Conservation (phyloP, 306 rosid genomes). For the Begonia masoniana region DNA sequence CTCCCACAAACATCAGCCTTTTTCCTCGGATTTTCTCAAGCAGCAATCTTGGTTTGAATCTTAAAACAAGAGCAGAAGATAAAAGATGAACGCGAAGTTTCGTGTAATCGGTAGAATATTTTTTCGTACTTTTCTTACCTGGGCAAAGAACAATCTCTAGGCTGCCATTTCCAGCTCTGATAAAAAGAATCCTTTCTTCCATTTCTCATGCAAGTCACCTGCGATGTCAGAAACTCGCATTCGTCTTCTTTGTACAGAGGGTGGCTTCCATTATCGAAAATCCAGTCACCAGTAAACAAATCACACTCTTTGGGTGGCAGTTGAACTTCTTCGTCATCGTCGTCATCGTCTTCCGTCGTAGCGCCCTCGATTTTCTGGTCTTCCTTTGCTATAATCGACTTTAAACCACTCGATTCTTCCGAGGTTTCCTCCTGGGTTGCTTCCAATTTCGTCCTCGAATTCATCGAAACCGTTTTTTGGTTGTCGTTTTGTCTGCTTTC, state of each 20-base stretch:
- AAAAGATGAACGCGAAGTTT: too few species aligned
- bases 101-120: too few species aligned
- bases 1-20: slow-evolving; percentile 98
- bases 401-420: slow-evolving; percentile 1
- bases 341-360: slow-evolving; percentile 18
- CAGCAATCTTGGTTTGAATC: slow-evolving; percentile 74
- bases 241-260: slow-evolving; percentile 88
- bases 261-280: slow-evolving; percentile 50
- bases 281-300: slow-evolving; percentile 75
- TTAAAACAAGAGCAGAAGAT: slow-evolving; percentile 2
- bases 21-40: slow-evolving; percentile 83
- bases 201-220: slow-evolving; percentile 86
- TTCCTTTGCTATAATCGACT: slow-evolving; percentile 1
- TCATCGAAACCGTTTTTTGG: slow-evolving; percentile 16
- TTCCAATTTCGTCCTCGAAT: slow-evolving; percentile 29
- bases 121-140: slow-evolving; percentile 22
- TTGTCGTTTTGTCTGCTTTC: slow-evolving; percentile 11
- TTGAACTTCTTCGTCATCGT: slow-evolving; percentile 32
- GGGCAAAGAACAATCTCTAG: slow-evolving; percentile 80
- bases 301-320: slow-evolving; percentile 84
- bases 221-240: slow-evolving; percentile 65
- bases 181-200: slow-evolving; percentile 71
- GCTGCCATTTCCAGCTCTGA: slow-evolving; percentile 97
- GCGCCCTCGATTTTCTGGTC: slow-evolving; percentile 27
- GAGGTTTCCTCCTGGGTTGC: slow-evolving; percentile 21